A percentile compares a stretch with the other conserved stretches of the same genome.
These are phyloP conservation scores for Bipolaris victoriae DNA, from an alignment of 2,329 filamentous ascomycete species.

Conservation along the genomic window DNA sequence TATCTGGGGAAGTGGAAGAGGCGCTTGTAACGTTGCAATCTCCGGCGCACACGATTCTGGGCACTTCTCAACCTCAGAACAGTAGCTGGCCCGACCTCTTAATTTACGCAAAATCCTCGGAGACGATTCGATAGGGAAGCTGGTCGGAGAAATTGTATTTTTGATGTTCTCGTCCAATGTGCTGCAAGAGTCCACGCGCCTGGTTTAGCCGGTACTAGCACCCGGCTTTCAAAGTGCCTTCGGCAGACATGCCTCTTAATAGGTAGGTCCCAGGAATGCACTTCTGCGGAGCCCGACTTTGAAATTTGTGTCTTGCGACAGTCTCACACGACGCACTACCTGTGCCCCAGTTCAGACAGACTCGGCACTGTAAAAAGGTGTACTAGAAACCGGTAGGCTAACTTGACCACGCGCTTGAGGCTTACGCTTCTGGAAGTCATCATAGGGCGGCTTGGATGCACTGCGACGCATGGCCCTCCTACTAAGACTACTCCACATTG, in stretches of 20 bases:
- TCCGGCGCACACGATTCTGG: conserved; percentile 23
- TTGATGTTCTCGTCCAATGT: conserved; percentile 9
- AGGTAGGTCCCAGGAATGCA: conserved; percentile 21
- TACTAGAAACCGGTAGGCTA: conserved; percentile 21
- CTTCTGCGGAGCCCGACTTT: conserved; percentile 2
- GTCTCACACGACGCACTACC: conserved; percentile 30
- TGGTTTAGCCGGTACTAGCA: conserved; percentile 3
- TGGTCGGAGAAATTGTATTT: neutral
- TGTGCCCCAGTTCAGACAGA: conserved; percentile 1
- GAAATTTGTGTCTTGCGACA: conserved; percentile 23
- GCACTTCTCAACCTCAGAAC: conserved; percentile 11
- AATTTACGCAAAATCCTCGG: conserved; percentile 17
- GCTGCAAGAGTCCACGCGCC: conserved; percentile 4
- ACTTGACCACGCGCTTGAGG: conserved; percentile 32
- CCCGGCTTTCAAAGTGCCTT: conserved; percentile 2
- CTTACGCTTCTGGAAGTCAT: conserved; percentile 27
- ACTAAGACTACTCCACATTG: conserved; percentile 16
- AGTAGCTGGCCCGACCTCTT: conserved; percentile 19
- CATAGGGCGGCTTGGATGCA: conserved; percentile 30
- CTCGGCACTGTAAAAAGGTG: conserved; percentile 11
- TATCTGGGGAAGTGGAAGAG: conserved; percentile 19
- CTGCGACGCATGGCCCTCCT: conserved; percentile 23
- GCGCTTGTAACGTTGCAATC: conserved; percentile 21
- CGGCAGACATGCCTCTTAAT: conserved; percentile 12
- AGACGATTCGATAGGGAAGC: neutral